These are phyloP conservation scores for Penicillium concentricum DNA, from an alignment of 2,329 filamentous ascomycete species.

Conservation along the genomic window DNA sequence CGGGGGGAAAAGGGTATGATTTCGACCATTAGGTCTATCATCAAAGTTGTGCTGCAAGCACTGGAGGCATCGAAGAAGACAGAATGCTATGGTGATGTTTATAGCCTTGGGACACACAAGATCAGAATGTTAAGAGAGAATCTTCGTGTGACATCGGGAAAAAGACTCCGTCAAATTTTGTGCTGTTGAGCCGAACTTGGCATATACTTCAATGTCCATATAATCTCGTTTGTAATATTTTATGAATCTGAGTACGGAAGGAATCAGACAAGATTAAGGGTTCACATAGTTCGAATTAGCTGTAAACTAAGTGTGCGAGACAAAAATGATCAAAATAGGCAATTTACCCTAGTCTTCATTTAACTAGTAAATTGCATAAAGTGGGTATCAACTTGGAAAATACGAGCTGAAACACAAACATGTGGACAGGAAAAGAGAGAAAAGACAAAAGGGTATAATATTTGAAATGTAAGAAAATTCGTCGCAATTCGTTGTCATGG, in stretches of 20 bases:
- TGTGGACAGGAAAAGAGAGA: neutral
- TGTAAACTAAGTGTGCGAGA: neutral
- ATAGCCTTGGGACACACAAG: neutral
- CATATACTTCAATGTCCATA: neutral
- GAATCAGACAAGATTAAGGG: neutral
- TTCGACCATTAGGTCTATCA: neutral
- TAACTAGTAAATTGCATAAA: conserved; percentile 5
- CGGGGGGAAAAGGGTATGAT: neutral
- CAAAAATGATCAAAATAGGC: conserved; percentile 2
- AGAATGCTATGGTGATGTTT: neutral
- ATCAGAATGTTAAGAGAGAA: neutral
- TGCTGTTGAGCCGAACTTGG: neutral
- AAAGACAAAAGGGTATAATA: conserved; percentile 10
- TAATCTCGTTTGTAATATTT: neutral
- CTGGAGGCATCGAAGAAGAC: neutral
- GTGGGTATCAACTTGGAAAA: conserved; percentile 10
- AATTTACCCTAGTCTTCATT: conserved; percentile 7
- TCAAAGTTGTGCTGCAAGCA: neutral
- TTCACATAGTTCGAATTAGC: neutral
- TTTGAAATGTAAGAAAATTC: conserved; percentile 18
- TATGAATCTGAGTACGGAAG: neutral
- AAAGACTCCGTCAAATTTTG: conserved; percentile 11
- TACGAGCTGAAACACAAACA: neutral
- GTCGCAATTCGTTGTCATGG: conserved; percentile 25
- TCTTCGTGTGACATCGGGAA: conserved; percentile 14